Evolutionary conservation across 1,139 yeast genomes (phyloP).

Genomic region (Pichia sp.): DNA sequence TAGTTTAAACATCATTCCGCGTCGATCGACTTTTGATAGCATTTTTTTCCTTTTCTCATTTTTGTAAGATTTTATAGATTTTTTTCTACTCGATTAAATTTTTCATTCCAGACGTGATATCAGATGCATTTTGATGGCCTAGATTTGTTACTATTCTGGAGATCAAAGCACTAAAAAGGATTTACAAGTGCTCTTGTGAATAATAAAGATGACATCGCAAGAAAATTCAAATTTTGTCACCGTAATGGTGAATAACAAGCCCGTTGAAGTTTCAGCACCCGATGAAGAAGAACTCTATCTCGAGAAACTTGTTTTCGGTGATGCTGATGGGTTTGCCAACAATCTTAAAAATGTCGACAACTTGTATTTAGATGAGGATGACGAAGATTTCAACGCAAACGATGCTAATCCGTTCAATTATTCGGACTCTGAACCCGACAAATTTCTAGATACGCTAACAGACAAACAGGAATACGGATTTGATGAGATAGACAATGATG

Average conservation of each 20-base stretch:
- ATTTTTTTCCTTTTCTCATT: not conserved
- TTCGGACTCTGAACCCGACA: conserved; percentile 33
- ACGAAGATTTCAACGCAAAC: conserved; percentile 28
- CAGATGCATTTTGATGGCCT: not conserved
- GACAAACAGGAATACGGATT: conserved; percentile 32
- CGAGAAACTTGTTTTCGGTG: conserved; percentile 89
- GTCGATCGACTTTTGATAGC: conserved; percentile 1
- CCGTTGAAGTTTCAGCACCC: conserved; percentile 50
- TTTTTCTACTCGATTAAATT: not conserved
- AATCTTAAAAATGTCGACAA: conserved; percentile 60
- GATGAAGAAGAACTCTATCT: conserved; percentile 77
- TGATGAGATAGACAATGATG: conserved; percentile 31
- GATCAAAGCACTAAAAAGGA: no score
- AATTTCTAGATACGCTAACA: conserved; percentile 25
- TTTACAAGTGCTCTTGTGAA: not conserved
- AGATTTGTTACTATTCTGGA: no score
- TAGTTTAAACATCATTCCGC: no score
- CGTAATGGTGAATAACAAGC: conserved; percentile 16
- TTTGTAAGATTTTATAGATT: not conserved
- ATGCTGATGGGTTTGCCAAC: conserved; percentile 68
- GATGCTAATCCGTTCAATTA: conserved; percentile 18
- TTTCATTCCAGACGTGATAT: not conserved
- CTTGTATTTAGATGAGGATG: conserved; percentile 48
- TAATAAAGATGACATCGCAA: conserved; percentile 14
- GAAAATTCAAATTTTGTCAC: conserved; percentile 9